phyloP scores from a whole-genome alignment of 495 filamentous ascomycete genomes.

The Aspergillus incahuasiensis region DNA sequence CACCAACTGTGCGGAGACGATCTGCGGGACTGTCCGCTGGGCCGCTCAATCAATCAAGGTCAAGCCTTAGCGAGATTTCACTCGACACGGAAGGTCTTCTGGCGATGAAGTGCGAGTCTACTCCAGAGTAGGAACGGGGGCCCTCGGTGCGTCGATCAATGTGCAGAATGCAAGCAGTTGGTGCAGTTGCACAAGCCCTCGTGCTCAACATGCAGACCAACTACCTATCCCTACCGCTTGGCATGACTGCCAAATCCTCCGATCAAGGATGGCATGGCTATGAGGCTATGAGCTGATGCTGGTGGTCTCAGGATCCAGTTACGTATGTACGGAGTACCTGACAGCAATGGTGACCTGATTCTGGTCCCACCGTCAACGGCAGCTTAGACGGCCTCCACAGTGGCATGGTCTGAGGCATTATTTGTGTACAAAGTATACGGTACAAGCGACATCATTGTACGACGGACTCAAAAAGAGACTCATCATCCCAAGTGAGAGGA shows the following conservation, averaged over 20 bases:
- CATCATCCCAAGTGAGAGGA: not conserved
- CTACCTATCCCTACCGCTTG: not conserved
- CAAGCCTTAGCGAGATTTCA: constrained; percentile 1
- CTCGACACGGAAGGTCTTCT: not conserved
- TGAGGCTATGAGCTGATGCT: not conserved
- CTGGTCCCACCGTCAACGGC: constrained; percentile 5
- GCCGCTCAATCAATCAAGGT: not conserved
- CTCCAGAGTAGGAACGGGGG: not conserved
- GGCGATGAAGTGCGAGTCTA: not conserved
- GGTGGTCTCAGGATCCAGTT: not conserved
- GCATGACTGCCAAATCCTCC: not conserved
- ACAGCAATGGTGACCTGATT: constrained; percentile 4
- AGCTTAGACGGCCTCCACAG: not conserved
- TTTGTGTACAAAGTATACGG: not conserved
- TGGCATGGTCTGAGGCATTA: not conserved
- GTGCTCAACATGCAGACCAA: not conserved
- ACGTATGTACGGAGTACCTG: not conserved
- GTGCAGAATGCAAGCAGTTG: not conserved
- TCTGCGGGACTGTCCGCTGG: constrained; percentile 4
- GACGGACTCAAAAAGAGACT: not conserved
- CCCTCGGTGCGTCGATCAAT: not conserved
- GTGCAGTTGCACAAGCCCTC: not conserved
- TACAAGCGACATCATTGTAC: not conserved
- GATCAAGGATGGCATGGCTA: not conserved
- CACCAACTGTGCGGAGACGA: constrained; percentile 11